A percentile compares a stretch with the other conserved stretches of the same genome.
Evolutionary conservation across 2,329 filamentous ascomycete species (phyloP).

Genomic region (Arthrobotrys pseudoclavata): DNA sequence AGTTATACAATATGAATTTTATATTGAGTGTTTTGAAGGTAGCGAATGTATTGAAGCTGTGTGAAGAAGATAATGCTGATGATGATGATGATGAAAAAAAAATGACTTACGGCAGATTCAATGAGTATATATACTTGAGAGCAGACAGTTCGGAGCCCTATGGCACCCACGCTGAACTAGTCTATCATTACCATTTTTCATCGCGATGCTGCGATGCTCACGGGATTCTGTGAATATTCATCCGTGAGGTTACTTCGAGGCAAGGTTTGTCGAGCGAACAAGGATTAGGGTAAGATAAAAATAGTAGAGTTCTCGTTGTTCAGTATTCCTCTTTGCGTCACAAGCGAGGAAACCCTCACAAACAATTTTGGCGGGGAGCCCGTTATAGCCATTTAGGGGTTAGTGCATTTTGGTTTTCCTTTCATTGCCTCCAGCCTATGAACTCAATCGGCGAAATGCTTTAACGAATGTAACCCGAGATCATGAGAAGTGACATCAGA

Average conservation of each 20-base stretch:
- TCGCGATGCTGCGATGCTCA: conserved; percentile 42
- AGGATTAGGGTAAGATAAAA: conserved; percentile 38
- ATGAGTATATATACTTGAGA: conserved; percentile 50
- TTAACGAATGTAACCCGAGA: conserved; percentile 56
- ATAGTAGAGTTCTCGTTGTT: conserved; percentile 42
- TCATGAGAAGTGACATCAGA: conserved; percentile 46
- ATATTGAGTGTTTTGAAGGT: conserved; percentile 25
- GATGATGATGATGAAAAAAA: conserved; percentile 27
- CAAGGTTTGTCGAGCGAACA: conserved; percentile 27
- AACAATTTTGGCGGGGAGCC: conserved; percentile 14
- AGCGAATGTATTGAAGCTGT: conserved; percentile 38
- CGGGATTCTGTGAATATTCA: conserved; percentile 46
- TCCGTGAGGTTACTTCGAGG: conserved; percentile 45
- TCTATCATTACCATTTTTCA: conserved; percentile 20
- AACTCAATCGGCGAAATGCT: conserved; percentile 33
- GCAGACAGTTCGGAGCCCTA: not conserved
- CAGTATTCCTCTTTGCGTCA: conserved; percentile 48
- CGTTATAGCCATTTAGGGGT: not conserved
- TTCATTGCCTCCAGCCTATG: conserved; percentile 25
- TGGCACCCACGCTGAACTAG: not conserved
- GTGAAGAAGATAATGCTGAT: conserved; percentile 27
- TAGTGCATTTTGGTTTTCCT: conserved; percentile 24
- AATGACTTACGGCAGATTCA: conserved; percentile 10
- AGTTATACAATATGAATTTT: conserved; percentile 31
- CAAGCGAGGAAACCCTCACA: conserved; percentile 23